Evolutionary conservation across 306 rosid species (phyloP), one percentile per base, ranked within the genome.

Genomic region (Acacia acuminata): DNA sequence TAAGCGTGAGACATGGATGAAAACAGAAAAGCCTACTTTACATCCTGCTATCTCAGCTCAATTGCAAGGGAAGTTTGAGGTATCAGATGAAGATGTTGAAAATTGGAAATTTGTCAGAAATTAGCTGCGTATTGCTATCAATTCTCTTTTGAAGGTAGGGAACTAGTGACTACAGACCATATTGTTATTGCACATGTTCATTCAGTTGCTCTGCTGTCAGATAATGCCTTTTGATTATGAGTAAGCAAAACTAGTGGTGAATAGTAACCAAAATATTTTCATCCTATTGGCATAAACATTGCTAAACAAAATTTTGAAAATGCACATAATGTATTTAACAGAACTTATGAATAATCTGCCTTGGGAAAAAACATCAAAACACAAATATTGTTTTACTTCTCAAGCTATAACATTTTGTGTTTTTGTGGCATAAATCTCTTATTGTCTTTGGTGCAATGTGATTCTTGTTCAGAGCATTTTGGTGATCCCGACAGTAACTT

Each of bases 131-230:
- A 65, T 80, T 58, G 97, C 97, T 68, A 15, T 92, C 74, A 88
- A 86, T 86, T 82, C 88, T 78, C 92, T 96, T 27, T 79, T 96
- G 90, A 94, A 92, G 99, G 99, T 96, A 61, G 67, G 12, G 67
- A 61, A 4, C 17, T 61, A 88, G 78, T 79, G 6, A 19, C 78
- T 82, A 67, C 70, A 15, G 43, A 44, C 42, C 63, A 77, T 1
- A 27, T 27, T 27, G 27, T 0, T 16, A 12, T 16, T 76, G 63
- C 22, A 64, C 67, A 17, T 78, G 44, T 48, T 47, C 44, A 71
- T 22, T 76, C 48, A 56, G 45, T 72, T 48, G 25, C 27, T 10
- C 77, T 55, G 34, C 60, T 17, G 36, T 78, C 47, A 4, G 71
- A 74, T 75, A 65, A 25, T 69, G 38, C 81, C 27, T 27, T 10